A percentile compares a stretch with the other conserved stretches of the same genome.
Conservation (phyloP, 352 stramenopile genomes). For the Phytophthora podocarpi region DNA sequence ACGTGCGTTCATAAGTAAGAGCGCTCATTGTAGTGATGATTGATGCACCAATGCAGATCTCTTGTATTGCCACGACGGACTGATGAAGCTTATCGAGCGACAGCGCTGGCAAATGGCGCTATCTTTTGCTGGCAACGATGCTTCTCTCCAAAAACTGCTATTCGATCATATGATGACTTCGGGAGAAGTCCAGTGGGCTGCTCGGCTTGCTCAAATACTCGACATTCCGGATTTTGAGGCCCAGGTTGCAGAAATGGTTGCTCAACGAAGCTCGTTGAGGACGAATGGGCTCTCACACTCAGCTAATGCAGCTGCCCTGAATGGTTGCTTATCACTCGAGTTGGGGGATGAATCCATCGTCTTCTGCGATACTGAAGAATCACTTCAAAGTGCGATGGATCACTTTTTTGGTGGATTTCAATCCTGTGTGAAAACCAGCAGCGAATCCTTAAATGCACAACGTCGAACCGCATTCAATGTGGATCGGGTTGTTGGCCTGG, state of each 20-base stretch:
- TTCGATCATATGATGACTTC: constrained; percentile 51
- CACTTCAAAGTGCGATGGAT: constrained; percentile 29
- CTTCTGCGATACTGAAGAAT: constrained; percentile 53
- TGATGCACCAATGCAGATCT: constrained; percentile 30
- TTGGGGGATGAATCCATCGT: constrained; percentile 26
- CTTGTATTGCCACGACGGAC: constrained; percentile 62
- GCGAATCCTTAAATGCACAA: neutral
- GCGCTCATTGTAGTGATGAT: neutral
- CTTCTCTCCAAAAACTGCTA: constrained; percentile 49
- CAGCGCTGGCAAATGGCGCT: constrained; percentile 70
- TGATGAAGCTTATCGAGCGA: constrained; percentile 72
- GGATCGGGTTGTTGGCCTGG: constrained; percentile 49
- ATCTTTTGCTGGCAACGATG: constrained; percentile 68
- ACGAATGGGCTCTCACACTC: constrained; percentile 21
- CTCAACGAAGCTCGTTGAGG: constrained; percentile 12
- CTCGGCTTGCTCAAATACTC: constrained; percentile 44
- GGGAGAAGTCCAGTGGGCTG: constrained; percentile 46
- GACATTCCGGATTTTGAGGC: constrained; percentile 50
- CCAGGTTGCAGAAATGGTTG: constrained; percentile 20
- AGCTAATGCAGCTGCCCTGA: constrained; percentile 26
- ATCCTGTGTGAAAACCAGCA: neutral
- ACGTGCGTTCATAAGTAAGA: neutral
- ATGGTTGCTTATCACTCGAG: constrained; percentile 42
- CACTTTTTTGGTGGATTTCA: constrained; percentile 32
- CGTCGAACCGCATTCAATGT: neutral